These are phyloP conservation scores for Nakataea oryzae DNA, from an alignment of 2,329 filamentous ascomycete genomes.

Conservation along the genomic window DNA sequence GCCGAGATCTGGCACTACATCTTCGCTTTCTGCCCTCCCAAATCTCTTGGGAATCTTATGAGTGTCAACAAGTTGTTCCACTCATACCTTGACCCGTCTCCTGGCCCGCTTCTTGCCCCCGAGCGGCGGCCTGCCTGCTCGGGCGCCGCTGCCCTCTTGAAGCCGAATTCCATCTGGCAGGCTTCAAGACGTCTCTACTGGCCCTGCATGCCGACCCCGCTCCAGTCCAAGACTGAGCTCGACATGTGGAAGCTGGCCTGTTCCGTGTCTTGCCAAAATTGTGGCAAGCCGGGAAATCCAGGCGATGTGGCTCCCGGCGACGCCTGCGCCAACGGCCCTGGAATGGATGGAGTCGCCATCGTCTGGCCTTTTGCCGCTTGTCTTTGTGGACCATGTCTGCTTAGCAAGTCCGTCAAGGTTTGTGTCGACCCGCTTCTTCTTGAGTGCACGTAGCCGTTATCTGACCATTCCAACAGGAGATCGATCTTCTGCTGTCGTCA, in stretches of 20 bases:
- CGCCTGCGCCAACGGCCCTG: slow-evolving; percentile 51
- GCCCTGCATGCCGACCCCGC: slow-evolving; percentile 58
- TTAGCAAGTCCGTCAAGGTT: slow-evolving; percentile 55
- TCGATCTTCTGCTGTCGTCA: slow-evolving; percentile 55
- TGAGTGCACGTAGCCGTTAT: not conserved
- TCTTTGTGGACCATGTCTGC: slow-evolving; percentile 57
- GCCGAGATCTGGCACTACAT: slow-evolving; percentile 60
- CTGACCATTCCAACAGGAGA: slow-evolving; percentile 42
- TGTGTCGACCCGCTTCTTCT: slow-evolving; percentile 13
- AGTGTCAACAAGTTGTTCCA: slow-evolving; percentile 58
- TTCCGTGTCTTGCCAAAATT: slow-evolving; percentile 57
- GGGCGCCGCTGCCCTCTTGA: slow-evolving; percentile 16
- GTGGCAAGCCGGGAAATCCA: slow-evolving; percentile 30
- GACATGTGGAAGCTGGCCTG: slow-evolving; percentile 68
- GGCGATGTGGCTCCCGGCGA: slow-evolving; percentile 17
- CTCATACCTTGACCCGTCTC: slow-evolving; percentile 40
- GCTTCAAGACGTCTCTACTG: slow-evolving; percentile 55
- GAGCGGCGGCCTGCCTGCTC: not conserved
- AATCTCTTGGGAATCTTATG: slow-evolving; percentile 53
- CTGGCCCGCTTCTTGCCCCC: slow-evolving; percentile 9
- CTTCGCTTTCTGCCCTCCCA: slow-evolving; percentile 56
- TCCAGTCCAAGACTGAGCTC: slow-evolving; percentile 55
- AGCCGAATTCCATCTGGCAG: slow-evolving; percentile 61
- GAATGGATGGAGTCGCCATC: slow-evolving; percentile 45
- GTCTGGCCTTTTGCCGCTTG: slow-evolving; percentile 64